Evolutionary conservation across 2,329 filamentous ascomycete genomes (phyloP).

Genomic region (Clarireedia monteithiana): DNA sequence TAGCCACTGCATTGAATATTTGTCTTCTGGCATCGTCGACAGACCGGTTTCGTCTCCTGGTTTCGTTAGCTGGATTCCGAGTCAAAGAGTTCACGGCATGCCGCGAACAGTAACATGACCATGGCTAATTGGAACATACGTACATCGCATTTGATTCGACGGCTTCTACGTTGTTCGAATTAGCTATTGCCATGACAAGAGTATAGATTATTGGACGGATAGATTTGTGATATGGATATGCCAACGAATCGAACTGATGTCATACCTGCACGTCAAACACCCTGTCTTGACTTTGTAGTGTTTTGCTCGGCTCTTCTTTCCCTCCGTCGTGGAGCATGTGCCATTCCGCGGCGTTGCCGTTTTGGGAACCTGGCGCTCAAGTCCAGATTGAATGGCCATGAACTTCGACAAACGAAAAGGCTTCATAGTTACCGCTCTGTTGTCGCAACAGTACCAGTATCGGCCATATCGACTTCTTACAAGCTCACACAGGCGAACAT

Average conservation of each 20-base stretch:
- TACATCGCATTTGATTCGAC: constrained; percentile 8
- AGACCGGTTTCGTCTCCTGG: constrained; percentile 17
- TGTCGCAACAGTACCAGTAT: too few species aligned
- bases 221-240: neutral
- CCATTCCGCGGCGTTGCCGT: neutral
- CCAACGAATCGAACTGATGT: neutral
- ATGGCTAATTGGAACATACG: neutral
- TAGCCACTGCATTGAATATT: constrained; percentile 17
- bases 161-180: neutral
- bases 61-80: neutral
- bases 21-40: constrained; percentile 13
- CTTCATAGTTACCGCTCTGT: too few species aligned
- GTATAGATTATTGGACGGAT: neutral
- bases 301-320: neutral
- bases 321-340: neutral
- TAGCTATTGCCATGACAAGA: neutral
- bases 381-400: too few species aligned
- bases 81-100: too few species aligned
- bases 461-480: too few species aligned
- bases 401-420: too few species aligned
- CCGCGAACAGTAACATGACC: neutral
- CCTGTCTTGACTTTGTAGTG: constrained; percentile 6
- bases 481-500: too few species aligned
- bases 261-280: constrained; percentile 6
- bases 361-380: too few species aligned